A percentile compares a stretch with the other conserved stretches of the same genome.
phyloP scores from a whole-genome alignment of 208 protist genomes.

The Trichomonas gallinae region DNA sequence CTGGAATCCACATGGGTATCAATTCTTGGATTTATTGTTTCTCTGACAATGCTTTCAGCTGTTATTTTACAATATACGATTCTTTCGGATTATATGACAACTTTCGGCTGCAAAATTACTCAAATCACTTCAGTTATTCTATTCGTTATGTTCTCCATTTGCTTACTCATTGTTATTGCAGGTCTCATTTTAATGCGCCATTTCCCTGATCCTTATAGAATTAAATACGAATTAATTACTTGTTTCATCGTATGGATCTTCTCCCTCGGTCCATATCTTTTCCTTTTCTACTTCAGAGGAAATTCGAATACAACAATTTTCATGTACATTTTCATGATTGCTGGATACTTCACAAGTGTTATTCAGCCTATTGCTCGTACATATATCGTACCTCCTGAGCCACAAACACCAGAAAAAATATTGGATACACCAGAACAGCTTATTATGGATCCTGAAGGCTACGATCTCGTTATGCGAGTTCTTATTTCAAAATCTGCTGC shows the following conservation, averaged over 20 bases:
- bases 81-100: neutral
- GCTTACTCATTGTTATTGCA: neutral
- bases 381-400: neutral
- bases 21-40: neutral
- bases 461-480: neutral
- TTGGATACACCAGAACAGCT: neutral
- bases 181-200: neutral
- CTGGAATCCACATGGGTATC: neutral
- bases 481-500: neutral
- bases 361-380: neutral
- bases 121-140: neutral
- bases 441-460: neutral
- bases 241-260: neutral
- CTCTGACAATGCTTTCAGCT: neutral
- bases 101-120: neutral
- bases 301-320: neutral
- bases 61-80: neutral
- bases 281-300: neutral
- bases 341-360: neutral
- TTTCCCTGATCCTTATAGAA: neutral
- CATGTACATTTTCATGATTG: neutral
- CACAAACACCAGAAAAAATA: neutral
- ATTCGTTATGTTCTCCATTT: neutral
- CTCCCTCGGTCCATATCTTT: neutral
- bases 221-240: neutral